Evolutionary conservation across 257 asterid species (phyloP).

Genomic region (Salvia splendens): DNA sequence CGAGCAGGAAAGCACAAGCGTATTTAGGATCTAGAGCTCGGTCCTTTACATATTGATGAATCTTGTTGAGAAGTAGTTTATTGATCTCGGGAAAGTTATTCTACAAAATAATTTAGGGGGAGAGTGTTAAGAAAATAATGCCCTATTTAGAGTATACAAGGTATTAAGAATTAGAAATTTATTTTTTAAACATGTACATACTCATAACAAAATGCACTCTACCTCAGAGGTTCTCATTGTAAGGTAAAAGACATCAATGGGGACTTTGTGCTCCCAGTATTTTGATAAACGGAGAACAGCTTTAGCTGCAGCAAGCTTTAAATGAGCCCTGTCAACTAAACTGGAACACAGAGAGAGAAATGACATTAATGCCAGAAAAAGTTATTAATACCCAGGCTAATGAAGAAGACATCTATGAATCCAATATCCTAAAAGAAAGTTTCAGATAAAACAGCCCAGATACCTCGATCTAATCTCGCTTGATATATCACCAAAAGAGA

Average conservation of each 20-base stretch:
- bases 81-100: conserved; percentile 78
- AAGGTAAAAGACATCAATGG: conserved; percentile 75
- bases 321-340: conserved; percentile 80
- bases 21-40: conserved; percentile 87
- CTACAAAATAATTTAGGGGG: conserved; percentile 39
- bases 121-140: conserved; percentile 8
- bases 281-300: conserved; percentile 93
- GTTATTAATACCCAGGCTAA: conserved; percentile 14
- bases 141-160: background rate
- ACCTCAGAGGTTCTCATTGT: conserved; percentile 87
- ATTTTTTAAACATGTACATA: conserved; percentile 26
- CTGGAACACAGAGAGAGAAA: conserved; percentile 48
- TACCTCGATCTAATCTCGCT: conserved; percentile 78
- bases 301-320: conserved; percentile 96
- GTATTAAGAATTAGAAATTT: conserved; percentile 17
- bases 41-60: conserved; percentile 89
- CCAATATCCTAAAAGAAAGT: conserved; percentile 19
- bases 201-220: conserved; percentile 31
- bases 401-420: conserved; percentile 15
- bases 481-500: conserved; percentile 75
- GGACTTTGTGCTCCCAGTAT: conserved; percentile 94
- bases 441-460: conserved; percentile 11
- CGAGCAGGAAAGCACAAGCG: conserved; percentile 86
- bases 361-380: conserved; percentile 32
- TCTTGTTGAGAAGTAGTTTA: conserved; percentile 68